These are phyloP conservation scores for Ascochyta koolunga DNA, from an alignment of 2,329 filamentous ascomycete genomes.

Conservation along the genomic window DNA sequence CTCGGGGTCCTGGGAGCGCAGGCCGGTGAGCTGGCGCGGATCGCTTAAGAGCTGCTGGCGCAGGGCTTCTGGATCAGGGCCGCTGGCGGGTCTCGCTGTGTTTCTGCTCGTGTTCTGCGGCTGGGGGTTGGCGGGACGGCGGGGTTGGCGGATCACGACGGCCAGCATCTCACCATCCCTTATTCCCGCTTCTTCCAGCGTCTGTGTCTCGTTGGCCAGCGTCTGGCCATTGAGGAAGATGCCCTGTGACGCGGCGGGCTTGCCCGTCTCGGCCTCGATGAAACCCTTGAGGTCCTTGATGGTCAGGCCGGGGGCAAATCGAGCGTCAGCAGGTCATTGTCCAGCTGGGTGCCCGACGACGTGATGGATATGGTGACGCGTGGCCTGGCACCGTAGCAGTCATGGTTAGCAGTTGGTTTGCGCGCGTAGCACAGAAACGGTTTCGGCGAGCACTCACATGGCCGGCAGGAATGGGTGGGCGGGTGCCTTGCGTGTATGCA, in stretches of 20 bases:
- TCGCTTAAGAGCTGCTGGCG: conserved; percentile 83
- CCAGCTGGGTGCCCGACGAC: conserved; percentile 69
- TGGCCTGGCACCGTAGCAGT: conserved; percentile 60
- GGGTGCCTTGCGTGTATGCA: conserved; percentile 39
- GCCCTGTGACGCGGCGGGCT: conserved; percentile 75
- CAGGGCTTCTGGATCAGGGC: conserved; percentile 73
- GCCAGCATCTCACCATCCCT: conserved; percentile 91
- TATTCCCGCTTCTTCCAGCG: conserved; percentile 80
- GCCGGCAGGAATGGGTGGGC: too few relatives aligned
- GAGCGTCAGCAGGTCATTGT: conserved; percentile 78
- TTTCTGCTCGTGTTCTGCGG: conserved; percentile 37
- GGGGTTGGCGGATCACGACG: conserved; percentile 68
- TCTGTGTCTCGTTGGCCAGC: conserved; percentile 77
- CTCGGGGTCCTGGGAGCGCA: conserved; percentile 75
- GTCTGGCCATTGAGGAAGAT: conserved; percentile 90
- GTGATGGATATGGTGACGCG: conserved; percentile 86
- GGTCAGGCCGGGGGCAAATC: conserved; percentile 84
- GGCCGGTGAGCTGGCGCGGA: conserved; percentile 71
- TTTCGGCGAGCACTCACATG: conserved; percentile 45
- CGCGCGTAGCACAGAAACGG: conserved; percentile 44
- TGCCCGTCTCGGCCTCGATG: conserved; percentile 80
- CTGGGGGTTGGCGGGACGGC: conserved; percentile 12
- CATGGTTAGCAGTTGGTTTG: conserved; percentile 36
- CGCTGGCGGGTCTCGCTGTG: conserved; percentile 15
- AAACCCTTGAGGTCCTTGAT: conserved; percentile 85